Percentiles rank a stretch among this genome's conserved stretches.
Evolutionary conservation across 257 asterid species (phyloP).

Genomic region (Solanum appendiculatum): DNA sequence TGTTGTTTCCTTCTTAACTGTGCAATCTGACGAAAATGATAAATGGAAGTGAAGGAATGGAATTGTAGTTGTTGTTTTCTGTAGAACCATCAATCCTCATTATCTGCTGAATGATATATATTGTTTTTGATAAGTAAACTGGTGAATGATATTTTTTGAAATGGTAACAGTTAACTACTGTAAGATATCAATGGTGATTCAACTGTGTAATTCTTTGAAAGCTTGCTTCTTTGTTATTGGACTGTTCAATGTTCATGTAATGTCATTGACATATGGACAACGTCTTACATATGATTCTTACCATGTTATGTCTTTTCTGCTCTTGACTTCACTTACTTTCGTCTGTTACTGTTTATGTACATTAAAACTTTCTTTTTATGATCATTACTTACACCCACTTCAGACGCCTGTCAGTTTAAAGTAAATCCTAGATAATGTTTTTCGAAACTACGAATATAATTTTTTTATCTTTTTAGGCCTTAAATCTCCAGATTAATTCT

Average conservation of each 20-base stretch:
- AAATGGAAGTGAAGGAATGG: neutral
- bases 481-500: neutral
- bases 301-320: neutral
- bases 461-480: neutral
- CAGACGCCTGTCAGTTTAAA: neutral
- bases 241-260: neutral
- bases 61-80: neutral
- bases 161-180: neutral
- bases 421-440: neutral
- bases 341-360: neutral
- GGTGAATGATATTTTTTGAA: neutral
- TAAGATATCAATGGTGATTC: neutral
- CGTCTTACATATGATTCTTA: neutral
- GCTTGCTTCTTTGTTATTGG: neutral
- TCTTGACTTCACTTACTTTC: neutral
- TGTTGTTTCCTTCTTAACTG: neutral
- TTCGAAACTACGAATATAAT: neutral
- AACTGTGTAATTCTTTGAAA: neutral
- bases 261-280: neutral
- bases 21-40: neutral
- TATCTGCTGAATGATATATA: neutral
- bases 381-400: neutral
- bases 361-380: neutral
- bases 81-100: neutral
- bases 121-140: neutral